phyloP scores from a whole-genome alignment of 495 filamentous ascomycete genomes.

The Hypoxylon fuscum region DNA sequence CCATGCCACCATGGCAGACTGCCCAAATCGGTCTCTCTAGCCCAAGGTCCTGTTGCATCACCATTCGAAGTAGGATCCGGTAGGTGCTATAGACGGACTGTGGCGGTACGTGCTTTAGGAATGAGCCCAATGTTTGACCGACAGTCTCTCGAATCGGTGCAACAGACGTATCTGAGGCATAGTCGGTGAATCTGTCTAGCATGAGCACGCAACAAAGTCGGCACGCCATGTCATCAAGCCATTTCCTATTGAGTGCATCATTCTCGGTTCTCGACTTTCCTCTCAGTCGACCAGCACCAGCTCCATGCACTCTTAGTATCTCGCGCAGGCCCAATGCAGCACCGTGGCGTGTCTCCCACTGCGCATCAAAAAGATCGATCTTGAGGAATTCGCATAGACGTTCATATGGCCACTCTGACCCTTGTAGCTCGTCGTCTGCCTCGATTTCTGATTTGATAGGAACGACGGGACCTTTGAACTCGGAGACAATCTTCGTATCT shows the following conservation, averaged over 20 bases:
- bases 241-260: slow-evolving; percentile 77
- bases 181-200: slow-evolving; percentile 96
- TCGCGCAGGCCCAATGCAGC: slow-evolving; percentile 95
- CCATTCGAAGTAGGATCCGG: slow-evolving; percentile 80
- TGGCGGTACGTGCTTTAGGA: slow-evolving; percentile 80
- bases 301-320: slow-evolving; percentile 88
- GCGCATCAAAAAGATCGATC: slow-evolving; percentile 89
- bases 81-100: slow-evolving; percentile 83
- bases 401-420: slow-evolving; percentile 93
- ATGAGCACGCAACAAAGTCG: slow-evolving; percentile 94
- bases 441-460: slow-evolving; percentile 71
- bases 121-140: slow-evolving; percentile 91
- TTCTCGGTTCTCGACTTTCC: slow-evolving; percentile 79
- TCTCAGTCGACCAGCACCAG: slow-evolving; percentile 81
- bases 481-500: slow-evolving; percentile 89
- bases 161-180: slow-evolving; percentile 95
- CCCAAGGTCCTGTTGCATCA: slow-evolving; percentile 86
- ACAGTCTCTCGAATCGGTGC: slow-evolving; percentile 96
- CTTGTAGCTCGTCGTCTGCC: slow-evolving; percentile 75
- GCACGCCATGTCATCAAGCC: slow-evolving; percentile 93
- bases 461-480: slow-evolving; percentile 84
- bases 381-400: slow-evolving; percentile 92
- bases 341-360: slow-evolving; percentile 98
- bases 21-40: slow-evolving; percentile 82
- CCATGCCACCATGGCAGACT: slow-evolving; percentile 97